Conservation (phyloP, 2,329 filamentous ascomycete species). For the Arthrobotrys musiformis region DNA sequence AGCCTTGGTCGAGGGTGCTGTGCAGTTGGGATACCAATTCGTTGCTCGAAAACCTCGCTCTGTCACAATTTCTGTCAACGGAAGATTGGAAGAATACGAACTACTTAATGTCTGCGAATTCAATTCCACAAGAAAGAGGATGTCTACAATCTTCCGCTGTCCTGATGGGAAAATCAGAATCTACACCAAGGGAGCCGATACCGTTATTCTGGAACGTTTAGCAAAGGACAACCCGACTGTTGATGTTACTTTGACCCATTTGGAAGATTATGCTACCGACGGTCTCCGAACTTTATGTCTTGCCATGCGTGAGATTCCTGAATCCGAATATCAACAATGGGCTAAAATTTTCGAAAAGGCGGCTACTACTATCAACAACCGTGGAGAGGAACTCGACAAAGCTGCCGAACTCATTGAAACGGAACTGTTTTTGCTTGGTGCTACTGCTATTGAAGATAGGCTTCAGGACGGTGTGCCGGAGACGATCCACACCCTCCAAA, state of each 20-base stretch:
- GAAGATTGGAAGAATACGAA: conserved; percentile 82
- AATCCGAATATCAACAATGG: conserved; percentile 91
- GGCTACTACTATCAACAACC: conserved; percentile 89
- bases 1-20: conserved; percentile 91
- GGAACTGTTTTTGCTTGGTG: conserved; percentile 88
- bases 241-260: conserved; percentile 87
- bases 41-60: conserved; percentile 87
- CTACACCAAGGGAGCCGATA: conserved; percentile 97
- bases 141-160: conserved; percentile 97
- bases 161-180: conserved; percentile 93
- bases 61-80: conserved; percentile 83
- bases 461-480: conserved; percentile 97
- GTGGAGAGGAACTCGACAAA: conserved; percentile 95
- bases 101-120: conserved; percentile 98
- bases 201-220: conserved; percentile 92
- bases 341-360: conserved; percentile 85
- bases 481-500: conserved; percentile 95
- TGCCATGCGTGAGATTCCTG: conserved; percentile 90
- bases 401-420: conserved; percentile 94
- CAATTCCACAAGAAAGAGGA: conserved; percentile 95
- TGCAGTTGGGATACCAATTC: conserved; percentile 86
- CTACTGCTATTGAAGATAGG: conserved; percentile 96
- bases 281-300: conserved; percentile 93
- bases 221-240: conserved; percentile 80
- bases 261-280: conserved; percentile 98